Base-by-base conservation (phyloP, 371 early-diverging fungal genomes). In the Apophysomyces ossiformis region DNA sequence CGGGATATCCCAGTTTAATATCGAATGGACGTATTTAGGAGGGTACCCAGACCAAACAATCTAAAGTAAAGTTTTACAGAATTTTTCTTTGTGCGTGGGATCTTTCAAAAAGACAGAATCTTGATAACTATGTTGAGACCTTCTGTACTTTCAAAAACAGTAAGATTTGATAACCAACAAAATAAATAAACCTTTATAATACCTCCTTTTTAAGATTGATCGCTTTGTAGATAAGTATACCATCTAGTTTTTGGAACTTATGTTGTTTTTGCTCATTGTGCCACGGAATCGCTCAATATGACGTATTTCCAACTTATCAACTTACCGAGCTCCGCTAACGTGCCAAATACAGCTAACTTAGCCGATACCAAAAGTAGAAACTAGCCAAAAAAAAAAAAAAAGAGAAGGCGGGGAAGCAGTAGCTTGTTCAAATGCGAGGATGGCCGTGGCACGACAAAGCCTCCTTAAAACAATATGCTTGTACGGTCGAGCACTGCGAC, bases 11-110 rank as follows among this genome's bases (percentile, higher is more conserved):
- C 32, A 26, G 32, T 18, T 4, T 21, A 16, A 21, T 50, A 21
- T 26, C 35, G 5, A 18, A 50, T 50, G 9, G n/a, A 7, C 16
- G 16, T n/a, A 21, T 21, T 21, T 21, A 9, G 21, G 9, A 21
- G 4, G 54, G 54, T 50, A 50, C 54, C 54, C 54, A 50, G 54
- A 50, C 54, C 54, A 50, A 5, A 50, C 9, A 9, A 16, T 8
- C 2, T 21, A 50, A 50, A 50, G 21, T 21, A 50, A 26, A 21
- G 54, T 50, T 50, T 50, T 50, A 50, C 54, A 50, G 54, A 50
- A 50, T 21, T 50, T 26, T 50, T 50, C 54, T 21, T 50, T 50
- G 54, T 50, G n/a, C 21, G 54, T 21, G 21, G 21, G 54, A 50
- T 50, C 21, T n/a, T 45, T n/a, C 54, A n/a, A 41, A 41, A 50